phyloP scores from a whole-genome alignment of 2,329 filamentous ascomycete genomes.

The Raffaelea ambrosiae region DNA sequence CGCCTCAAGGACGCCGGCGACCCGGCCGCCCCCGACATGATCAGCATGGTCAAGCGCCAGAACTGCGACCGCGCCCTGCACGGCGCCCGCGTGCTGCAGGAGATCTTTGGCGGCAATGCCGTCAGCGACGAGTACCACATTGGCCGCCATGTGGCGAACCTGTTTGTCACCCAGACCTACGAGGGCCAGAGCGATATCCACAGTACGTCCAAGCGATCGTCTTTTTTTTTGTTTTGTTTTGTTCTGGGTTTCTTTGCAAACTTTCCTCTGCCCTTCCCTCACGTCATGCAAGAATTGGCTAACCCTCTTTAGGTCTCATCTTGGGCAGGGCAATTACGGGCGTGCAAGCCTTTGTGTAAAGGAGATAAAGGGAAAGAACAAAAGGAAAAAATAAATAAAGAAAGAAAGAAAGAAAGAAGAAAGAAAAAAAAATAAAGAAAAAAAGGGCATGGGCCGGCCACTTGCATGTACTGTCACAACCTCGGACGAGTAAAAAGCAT shows the following conservation, averaged over 20 bases:
- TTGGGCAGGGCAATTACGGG: slow-evolving; percentile 52
- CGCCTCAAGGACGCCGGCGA: slow-evolving; percentile 89
- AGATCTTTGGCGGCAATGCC: slow-evolving; percentile 97
- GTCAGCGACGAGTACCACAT: slow-evolving; percentile 96
- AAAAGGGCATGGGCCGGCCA: not conserved
- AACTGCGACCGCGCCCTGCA: slow-evolving; percentile 87
- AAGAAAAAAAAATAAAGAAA: not conserved
- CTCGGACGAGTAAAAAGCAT: too few species aligned
- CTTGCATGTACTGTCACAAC: too few species aligned
- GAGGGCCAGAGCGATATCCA: slow-evolving; percentile 98
- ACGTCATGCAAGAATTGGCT: too few species aligned
- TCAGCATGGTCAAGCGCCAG: slow-evolving; percentile 91
- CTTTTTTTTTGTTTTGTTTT: not conserved
- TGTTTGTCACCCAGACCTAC: slow-evolving; percentile 97
- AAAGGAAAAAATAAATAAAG: slow-evolving; percentile 2
- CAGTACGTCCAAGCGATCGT: slow-evolving; percentile 48
- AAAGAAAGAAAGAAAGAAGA: not conserved
- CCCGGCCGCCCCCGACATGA: slow-evolving; percentile 84
- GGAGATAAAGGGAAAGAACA: not conserved
- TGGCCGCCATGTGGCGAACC: slow-evolving; percentile 86
- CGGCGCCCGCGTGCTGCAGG: slow-evolving; percentile 75
- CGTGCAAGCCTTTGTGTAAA: slow-evolving; percentile 68
- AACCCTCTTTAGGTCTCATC: slow-evolving; percentile 41
- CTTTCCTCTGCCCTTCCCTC: too few species aligned
- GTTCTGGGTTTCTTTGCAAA: not conserved